Conservation (phyloP, 2,329 filamentous ascomycete genomes). For the Aspergillus flavus region DNA sequence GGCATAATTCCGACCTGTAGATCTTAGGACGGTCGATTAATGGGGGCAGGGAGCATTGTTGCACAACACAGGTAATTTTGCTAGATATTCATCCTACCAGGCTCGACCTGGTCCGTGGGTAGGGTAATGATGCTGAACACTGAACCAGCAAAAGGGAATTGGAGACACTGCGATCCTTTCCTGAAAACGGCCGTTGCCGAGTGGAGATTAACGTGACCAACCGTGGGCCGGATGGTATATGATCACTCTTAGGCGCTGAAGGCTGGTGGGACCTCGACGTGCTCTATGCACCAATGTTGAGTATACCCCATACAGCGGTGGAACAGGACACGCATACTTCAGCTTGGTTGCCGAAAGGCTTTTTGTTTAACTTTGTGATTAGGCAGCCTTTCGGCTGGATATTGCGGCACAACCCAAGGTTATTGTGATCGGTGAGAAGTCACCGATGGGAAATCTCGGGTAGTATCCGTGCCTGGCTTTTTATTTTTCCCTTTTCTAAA, state of each 20-base stretch:
- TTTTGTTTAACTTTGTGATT: background rate
- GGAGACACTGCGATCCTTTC: conserved; percentile 7
- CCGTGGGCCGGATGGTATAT: background rate
- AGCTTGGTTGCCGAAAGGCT: background rate
- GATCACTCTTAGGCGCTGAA: background rate
- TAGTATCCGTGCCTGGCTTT: background rate
- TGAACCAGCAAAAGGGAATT: background rate
- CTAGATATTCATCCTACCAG: background rate
- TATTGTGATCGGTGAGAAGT: background rate
- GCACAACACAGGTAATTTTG: background rate
- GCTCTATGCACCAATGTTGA: background rate
- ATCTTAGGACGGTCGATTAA: background rate
- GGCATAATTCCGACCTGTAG: background rate
- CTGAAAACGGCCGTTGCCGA: conserved; percentile 2
- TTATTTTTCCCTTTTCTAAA: background rate
- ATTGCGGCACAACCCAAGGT: background rate
- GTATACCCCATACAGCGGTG: conserved; percentile 5
- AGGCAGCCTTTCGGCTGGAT: background rate
- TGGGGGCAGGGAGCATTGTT: background rate
- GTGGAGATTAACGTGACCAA: background rate
- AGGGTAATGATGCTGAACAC: no score
- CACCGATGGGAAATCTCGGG: background rate
- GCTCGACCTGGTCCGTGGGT: background rate
- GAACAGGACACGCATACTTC: conserved; percentile 4
- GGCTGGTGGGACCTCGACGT: background rate